Conservation (phyloP, 495 filamentous ascomycete species). For the Daldinia loculata region DNA sequence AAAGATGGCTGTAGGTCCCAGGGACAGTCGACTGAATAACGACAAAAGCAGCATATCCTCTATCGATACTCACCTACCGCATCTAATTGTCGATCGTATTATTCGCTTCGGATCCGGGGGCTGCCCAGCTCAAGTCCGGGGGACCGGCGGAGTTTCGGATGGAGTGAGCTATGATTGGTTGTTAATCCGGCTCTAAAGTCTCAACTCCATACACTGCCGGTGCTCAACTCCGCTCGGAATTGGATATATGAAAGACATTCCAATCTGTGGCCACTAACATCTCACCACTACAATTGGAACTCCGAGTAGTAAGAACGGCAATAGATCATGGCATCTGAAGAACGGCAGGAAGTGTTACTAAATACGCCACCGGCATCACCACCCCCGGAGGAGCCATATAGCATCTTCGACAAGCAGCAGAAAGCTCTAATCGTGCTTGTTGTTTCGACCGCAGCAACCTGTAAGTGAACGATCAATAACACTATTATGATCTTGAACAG, state of each 20-base stretch:
- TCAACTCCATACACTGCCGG: slow-evolving; percentile 14
- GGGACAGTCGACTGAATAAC: neutral
- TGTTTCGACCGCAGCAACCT: slow-evolving; percentile 60
- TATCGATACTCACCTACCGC: neutral
- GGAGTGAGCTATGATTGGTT: neutral
- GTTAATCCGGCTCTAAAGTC: slow-evolving; percentile 1
- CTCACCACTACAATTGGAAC: neutral
- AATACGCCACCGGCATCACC: slow-evolving; percentile 9
- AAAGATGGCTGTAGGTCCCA: neutral
- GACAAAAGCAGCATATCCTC: neutral
- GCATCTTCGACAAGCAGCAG: slow-evolving; percentile 58
- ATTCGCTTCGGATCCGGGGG: slow-evolving; percentile 1
- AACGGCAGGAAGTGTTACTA: neutral
- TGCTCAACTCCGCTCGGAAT: slow-evolving; percentile 27
- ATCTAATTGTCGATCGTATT: neutral
- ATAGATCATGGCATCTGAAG: slow-evolving; percentile 10
- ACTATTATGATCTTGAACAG: neutral
- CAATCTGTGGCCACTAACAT: neutral
- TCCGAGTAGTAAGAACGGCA: neutral
- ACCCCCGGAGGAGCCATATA: slow-evolving; percentile 48
- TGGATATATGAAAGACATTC: slow-evolving; percentile 21
- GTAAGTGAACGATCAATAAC: slow-evolving; percentile 32
- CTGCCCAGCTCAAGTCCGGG: slow-evolving; percentile 20
- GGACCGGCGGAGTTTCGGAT: neutral
- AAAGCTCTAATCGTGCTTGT: slow-evolving; percentile 57